Evolutionary conservation across 2,329 filamentous ascomycete genomes (phyloP).

Genomic region (Botrytis aclada): DNA sequence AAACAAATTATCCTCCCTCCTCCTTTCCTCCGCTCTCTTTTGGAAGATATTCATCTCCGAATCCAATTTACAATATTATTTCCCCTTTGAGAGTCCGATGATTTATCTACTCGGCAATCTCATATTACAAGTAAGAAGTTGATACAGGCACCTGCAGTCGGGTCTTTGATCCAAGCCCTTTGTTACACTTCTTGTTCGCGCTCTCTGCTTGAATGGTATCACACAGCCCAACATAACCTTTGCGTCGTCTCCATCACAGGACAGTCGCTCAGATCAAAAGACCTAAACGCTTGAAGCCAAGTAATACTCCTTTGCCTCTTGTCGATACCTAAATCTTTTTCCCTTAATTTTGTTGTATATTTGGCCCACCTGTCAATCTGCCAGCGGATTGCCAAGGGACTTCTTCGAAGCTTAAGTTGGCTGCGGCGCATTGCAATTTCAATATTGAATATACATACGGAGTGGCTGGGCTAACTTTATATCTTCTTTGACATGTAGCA

Average conservation of each 20-base stretch:
- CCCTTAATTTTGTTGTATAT: not conserved
- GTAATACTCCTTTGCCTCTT: not conserved
- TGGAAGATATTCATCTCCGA: not conserved
- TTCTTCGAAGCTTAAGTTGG: not conserved
- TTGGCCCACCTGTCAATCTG: conserved; percentile 3
- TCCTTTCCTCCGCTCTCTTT: conserved; percentile 26
- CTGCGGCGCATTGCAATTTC: conserved; percentile 14
- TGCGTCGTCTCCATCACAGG: conserved; percentile 3
- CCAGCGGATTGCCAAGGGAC: conserved; percentile 5
- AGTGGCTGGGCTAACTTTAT: conserved; percentile 23
- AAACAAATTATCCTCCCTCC: conserved; percentile 4
- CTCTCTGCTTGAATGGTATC: conserved; percentile 1
- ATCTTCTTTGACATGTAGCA: conserved; percentile 25
- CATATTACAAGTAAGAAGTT: not conserved
- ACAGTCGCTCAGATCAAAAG: not conserved
- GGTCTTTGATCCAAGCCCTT: conserved; percentile 17
- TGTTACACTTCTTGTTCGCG: conserved; percentile 9
- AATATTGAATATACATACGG: conserved; percentile 6
- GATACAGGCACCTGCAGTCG: not conserved
- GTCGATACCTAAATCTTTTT: not conserved
- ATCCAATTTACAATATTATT: not conserved
- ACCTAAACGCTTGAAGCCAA: conserved; percentile 10
- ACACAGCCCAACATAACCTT: conserved; percentile 2
- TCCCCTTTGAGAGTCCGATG: not conserved
- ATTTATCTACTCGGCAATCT: not conserved